Evolutionary conservation across 306 rosid species (phyloP), one percentile per base, ranked within the genome.

Genomic region (Sesbania bispinosa): DNA sequence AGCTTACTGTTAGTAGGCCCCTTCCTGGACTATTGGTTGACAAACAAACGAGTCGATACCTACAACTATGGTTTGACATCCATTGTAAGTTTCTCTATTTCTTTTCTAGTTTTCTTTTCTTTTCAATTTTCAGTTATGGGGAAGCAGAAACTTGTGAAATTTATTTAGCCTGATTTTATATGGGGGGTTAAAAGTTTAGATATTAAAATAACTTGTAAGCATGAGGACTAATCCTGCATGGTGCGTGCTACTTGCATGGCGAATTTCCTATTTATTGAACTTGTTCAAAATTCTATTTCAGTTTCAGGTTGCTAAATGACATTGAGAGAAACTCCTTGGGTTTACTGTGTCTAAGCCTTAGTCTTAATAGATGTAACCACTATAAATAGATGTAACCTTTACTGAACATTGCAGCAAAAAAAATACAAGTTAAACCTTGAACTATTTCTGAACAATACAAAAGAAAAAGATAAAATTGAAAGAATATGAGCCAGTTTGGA

Each of bases 11-110:
- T 88, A 73, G 8, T 81, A 7, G 93, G 96, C 24, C 96, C 96
- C 76, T 88, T 90, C 51, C 32, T 90, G 71, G 96, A 90, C 77
- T 86, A 84, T 73, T 86, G 87, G 87, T 75, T 90, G 85, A 90
- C 93, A 20, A 80, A 64, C 51, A 82, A 90, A 79, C 78, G 85
- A 75, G 96, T 90, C 45, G 88, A 85, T 42, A 81, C 87, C 14
- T 90, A 82, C 9, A 67, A 43, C 75, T 90, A 77, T 72, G 80
- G 82, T 54, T 55, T 77, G 43, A 66, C 82, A 71, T 82, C 96
- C 53, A 39, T 48, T 66, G 96, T 90, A 81, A 77, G 89, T 84
- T 71, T 71, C 62, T 42, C 67, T 73, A n/a, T 55, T 33, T 20
- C 74, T 63, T 63, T 38, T 35, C 43, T 2, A 26, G 74, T 62